These are phyloP conservation scores for Chaetomium strumarium DNA, from an alignment of 2,329 filamentous ascomycete species.

Conservation along the genomic window DNA sequence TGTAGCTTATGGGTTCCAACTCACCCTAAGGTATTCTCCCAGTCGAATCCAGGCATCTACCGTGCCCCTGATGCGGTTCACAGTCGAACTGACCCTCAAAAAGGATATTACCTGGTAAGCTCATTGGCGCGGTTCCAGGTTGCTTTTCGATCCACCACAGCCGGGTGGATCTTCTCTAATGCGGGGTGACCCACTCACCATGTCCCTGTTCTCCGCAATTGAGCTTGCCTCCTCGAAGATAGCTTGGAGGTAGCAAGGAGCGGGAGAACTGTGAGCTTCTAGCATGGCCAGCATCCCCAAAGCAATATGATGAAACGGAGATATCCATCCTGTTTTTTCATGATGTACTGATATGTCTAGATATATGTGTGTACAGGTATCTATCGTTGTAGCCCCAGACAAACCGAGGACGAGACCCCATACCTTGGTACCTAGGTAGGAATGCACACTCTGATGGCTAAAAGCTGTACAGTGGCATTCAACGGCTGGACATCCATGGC, in stretches of 20 bases:
- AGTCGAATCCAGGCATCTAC: not conserved
- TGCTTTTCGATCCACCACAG: not conserved
- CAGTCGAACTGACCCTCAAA: not conserved
- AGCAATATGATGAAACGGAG: too few relatives aligned
- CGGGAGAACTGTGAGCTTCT: too few relatives aligned
- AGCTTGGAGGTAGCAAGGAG: not conserved
- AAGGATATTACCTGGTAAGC: too few relatives aligned
- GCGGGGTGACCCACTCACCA: conserved; percentile 5
- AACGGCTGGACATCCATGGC: not conserved
- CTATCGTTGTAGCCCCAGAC: not conserved
- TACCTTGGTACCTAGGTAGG: too few relatives aligned
- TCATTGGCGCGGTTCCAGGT: conserved; percentile 2
- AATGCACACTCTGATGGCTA: conserved; percentile 8
- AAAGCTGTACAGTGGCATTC: not conserved
- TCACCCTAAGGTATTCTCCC: not conserved
- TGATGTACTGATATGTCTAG: too few relatives aligned
- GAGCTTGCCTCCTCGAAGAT: not conserved
- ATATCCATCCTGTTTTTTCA: too few relatives aligned
- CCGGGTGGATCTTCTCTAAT: not conserved
- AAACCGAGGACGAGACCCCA: too few relatives aligned
- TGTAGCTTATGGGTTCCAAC: not conserved
- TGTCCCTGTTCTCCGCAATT: not conserved
- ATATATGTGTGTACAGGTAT: too few relatives aligned
- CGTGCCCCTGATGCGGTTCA: not conserved
- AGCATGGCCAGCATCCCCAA: too few relatives aligned